phyloP scores from a whole-genome alignment of 192 early-diverging fungal genomes.

The Gryganskiella cystojenkinii region DNA sequence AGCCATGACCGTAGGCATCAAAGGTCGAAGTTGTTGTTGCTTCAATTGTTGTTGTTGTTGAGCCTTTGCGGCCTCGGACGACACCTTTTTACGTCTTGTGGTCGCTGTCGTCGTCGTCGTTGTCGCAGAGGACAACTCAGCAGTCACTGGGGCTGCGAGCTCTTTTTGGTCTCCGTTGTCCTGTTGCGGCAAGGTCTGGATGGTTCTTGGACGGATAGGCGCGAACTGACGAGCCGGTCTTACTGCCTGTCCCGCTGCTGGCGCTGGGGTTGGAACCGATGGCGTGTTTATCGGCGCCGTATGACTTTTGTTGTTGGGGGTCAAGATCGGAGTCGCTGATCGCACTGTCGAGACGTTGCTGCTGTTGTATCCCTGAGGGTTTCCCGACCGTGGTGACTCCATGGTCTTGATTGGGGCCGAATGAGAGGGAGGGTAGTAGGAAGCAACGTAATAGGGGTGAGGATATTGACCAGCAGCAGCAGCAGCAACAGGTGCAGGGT shows the following conservation, averaged over 20 bases:
- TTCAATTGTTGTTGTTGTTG: background rate
- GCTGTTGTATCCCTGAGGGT: no score
- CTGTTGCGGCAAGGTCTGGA: no score
- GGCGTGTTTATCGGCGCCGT: background rate
- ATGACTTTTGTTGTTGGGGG: constrained; percentile 9
- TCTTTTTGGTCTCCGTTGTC: constrained; percentile 41
- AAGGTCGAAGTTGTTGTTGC: constrained; percentile 11
- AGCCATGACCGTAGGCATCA: constrained; percentile 25
- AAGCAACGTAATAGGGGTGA: constrained; percentile 51
- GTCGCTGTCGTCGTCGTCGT: background rate
- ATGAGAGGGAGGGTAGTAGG: constrained; percentile 41
- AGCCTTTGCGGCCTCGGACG: constrained; percentile 7
- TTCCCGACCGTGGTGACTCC: constrained; percentile 1
- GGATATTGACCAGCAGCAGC: constrained; percentile 29
- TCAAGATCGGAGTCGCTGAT: background rate
- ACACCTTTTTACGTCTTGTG: constrained; percentile 25
- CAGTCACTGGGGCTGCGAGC: constrained; percentile 25
- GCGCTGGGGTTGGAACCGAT: no score
- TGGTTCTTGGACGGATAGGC: constrained; percentile 45
- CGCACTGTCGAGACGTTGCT: background rate
- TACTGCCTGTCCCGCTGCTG: no score
- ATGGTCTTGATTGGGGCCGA: constrained; percentile 19
- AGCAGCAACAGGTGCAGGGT: constrained; percentile 16
- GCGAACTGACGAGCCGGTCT: constrained; percentile 35
- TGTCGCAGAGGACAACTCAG: constrained; percentile 8